A percentile compares a stretch with the other conserved stretches of the same genome.
phyloP scores from a whole-genome alignment of 2,329 filamentous ascomycete species.

The Hansfordia pulvinata region DNA sequence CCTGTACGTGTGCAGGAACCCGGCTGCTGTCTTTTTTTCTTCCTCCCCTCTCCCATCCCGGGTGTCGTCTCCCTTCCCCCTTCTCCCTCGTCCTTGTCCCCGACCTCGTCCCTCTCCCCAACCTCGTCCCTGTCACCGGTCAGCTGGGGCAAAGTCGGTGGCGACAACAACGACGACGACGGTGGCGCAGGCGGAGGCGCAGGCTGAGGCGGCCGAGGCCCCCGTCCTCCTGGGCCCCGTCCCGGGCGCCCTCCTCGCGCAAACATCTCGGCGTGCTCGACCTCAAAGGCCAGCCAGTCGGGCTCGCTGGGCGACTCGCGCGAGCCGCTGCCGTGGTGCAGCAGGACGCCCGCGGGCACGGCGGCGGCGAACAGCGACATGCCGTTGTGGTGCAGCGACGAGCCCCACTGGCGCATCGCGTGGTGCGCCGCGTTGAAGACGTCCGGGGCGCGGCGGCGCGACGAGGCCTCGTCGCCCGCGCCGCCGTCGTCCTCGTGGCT shows the following conservation, averaged over 20 bases:
- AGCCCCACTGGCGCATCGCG: conserved; percentile 50
- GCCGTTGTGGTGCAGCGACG: conserved; percentile 48
- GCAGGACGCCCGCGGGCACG: conserved; percentile 36
- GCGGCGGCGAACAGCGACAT: conserved; percentile 45
- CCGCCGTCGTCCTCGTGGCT: too few relatives aligned
- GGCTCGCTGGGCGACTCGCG: conserved; percentile 29
- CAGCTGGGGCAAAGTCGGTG: too few relatives aligned
- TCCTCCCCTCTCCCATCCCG: too few relatives aligned
- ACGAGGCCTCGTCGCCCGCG: conserved; percentile 1
- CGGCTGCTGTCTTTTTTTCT: conserved; percentile 11
- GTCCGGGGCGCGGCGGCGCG: conserved; percentile 23
- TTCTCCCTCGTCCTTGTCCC: too few relatives aligned
- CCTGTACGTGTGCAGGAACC: conserved; percentile 40
- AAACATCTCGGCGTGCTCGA: conserved; percentile 46
- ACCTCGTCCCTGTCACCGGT: too few relatives aligned
- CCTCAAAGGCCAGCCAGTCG: conserved; percentile 50
- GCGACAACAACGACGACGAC: too few relatives aligned
- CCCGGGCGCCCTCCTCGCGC: too few relatives aligned
- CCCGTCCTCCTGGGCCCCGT: neutral
- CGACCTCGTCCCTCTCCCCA: too few relatives aligned
- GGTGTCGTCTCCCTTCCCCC: too few relatives aligned
- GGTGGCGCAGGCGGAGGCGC: too few relatives aligned
- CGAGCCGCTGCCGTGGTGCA: conserved; percentile 40
- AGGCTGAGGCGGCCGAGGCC: neutral
- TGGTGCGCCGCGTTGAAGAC: conserved; percentile 50